Base-by-base conservation (phyloP, 495 filamentous ascomycete genomes). In the Viridothelium virens region DNA sequence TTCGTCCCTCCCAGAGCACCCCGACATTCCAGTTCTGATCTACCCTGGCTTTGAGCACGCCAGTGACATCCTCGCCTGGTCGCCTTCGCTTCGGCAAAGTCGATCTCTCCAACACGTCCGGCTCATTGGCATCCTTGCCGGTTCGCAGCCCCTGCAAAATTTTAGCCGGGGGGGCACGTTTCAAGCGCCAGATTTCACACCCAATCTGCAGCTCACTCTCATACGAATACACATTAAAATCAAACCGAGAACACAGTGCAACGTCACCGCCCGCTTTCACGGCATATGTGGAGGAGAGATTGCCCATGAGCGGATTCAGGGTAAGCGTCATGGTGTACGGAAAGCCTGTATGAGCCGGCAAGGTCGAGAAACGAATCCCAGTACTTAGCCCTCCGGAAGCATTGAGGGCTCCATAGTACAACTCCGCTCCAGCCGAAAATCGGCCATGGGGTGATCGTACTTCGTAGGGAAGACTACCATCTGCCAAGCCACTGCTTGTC, bases 191-290 rank as follows among this genome's bases (percentile, higher is more conserved):
- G 38, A 97, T 78, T 75, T 98, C 95, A 74, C 87, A 89, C 12
- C 95, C 94, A 9, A 96, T 80, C 48, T 89, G 87, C 79, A 96
- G 84, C 46, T 95, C 92, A 73, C 91, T 96, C 78, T 97, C 94
- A 79, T 96, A 98, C 71, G 90, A 95, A 78, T 96, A 97, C 62
- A 96, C 91, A 73, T 98, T 98, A 75, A 97, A 98, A 69, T 94
- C 91, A 78, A 97, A 93, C 48, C 88, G 85, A 38, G 91, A 91
- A 66, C 91, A 93, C 59, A 98, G 84, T 0, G 91, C 87, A 63
- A 94, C 84, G 66, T 91, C 85, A 12, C 83, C 85, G 31, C 89
- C 88, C 5, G 93, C 94, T 70, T 89, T 86, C 12, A 96, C 87
- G 14, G 94, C 90, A 71, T 97, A 98, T 5, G 87, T 95, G 37